Conservation (phyloP, 768 basidiomycete species). For the Podaxis rugospora region DNA sequence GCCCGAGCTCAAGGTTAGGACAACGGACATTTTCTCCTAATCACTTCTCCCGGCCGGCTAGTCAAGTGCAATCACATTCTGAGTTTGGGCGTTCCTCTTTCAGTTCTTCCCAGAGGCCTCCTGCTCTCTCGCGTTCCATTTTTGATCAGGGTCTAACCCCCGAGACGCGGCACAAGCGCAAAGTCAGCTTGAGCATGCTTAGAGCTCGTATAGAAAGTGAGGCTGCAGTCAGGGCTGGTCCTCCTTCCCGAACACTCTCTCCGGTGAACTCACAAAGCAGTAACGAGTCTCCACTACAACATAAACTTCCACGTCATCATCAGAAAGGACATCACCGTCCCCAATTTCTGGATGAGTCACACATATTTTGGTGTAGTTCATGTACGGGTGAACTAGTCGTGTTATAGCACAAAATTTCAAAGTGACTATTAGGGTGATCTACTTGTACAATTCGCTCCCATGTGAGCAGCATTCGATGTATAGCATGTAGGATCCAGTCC, state of each 20-base stretch:
- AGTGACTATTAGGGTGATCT: conserved; percentile 12
- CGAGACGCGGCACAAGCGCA: conserved; percentile 77
- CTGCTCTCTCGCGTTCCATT: conserved; percentile 48
- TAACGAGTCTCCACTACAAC: conserved; percentile 23
- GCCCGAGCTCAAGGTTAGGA: conserved; percentile 35
- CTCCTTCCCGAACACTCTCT: conserved; percentile 52
- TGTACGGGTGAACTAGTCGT: conserved; percentile 82
- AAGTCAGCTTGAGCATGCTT: conserved; percentile 83
- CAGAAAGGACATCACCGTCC: conserved; percentile 39
- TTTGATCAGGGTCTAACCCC: conserved; percentile 70
- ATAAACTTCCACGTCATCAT: conserved; percentile 16
- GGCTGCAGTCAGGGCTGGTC: conserved; percentile 38
- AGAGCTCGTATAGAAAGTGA: conserved; percentile 89
- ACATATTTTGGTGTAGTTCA: conserved; percentile 86
- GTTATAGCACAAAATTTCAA: conserved; percentile 32
- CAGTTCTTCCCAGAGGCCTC: conserved; percentile 36
- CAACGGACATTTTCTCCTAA: conserved; percentile 44
- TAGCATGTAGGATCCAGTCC: conserved; percentile 7
- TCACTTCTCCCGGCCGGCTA: conserved; percentile 41
- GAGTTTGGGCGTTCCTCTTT: conserved; percentile 33
- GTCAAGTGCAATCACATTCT: conserved; percentile 29
- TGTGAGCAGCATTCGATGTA: conserved; percentile 2
- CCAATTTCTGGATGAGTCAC: conserved; percentile 84
- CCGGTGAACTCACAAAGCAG: conserved; percentile 40
- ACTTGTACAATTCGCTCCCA: conserved; percentile 11